Evolutionary conservation across 345 rosid species (phyloP).

Genomic region (Ceriops decandra): DNA sequence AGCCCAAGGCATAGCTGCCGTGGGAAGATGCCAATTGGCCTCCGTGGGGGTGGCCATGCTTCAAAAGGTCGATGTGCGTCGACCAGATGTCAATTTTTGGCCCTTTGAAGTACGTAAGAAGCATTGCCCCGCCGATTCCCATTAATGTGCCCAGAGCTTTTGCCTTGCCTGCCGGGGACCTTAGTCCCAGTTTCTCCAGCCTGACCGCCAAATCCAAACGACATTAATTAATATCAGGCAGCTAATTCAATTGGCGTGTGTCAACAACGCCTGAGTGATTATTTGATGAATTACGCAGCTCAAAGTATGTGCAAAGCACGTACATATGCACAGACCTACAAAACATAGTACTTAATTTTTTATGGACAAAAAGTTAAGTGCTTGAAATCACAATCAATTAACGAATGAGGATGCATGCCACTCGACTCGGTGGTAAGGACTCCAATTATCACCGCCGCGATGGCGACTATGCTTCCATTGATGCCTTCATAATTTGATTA

Average conservation of each 20-base stretch:
- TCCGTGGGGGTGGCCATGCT: not conserved
- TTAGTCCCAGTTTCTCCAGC: constrained; percentile 12
- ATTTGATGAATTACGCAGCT: not conserved
- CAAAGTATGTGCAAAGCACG: too few species aligned
- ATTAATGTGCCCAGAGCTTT: constrained; percentile 15
- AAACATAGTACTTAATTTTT: too few species aligned
- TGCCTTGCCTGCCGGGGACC: constrained; percentile 10
- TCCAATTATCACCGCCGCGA: too few species aligned
- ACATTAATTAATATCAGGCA: not conserved
- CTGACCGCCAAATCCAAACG: not conserved
- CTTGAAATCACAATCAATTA: too few species aligned
- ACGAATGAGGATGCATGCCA: too few species aligned
- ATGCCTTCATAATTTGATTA: too few species aligned
- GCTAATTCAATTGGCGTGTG: too few species aligned
- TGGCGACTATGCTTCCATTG: too few species aligned
- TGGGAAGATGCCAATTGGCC: not conserved
- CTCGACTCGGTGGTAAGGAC: too few species aligned
- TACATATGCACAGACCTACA: too few species aligned
- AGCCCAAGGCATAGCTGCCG: not conserved
- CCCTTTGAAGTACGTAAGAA: constrained; percentile 20
- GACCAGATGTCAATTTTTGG: constrained; percentile 10
- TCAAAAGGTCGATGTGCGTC: constrained; percentile 14
- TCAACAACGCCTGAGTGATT: too few species aligned
- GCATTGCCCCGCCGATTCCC: constrained; percentile 25
- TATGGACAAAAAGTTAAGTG: too few species aligned